These are phyloP conservation scores for Sporothrix variecibatus DNA, from an alignment of 2,329 filamentous ascomycete genomes.

Conservation along the genomic window DNA sequence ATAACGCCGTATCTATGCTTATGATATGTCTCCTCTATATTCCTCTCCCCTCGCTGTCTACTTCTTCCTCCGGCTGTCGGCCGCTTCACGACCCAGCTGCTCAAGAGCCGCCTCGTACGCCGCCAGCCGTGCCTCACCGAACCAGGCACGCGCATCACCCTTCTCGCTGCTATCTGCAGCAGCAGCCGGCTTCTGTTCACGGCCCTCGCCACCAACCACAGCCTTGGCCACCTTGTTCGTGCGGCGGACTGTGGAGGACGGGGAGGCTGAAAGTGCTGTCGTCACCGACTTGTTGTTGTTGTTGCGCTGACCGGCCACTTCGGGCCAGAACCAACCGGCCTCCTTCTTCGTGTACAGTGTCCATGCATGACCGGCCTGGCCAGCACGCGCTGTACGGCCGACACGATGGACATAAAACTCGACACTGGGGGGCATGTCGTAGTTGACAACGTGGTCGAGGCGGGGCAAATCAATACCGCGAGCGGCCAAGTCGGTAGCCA, in stretches of 20 bases:
- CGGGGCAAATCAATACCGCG: constrained; percentile 82
- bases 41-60: background rate
- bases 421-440: constrained; percentile 81
- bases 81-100: constrained; percentile 63
- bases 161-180: constrained; percentile 28
- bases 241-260: constrained; percentile 43
- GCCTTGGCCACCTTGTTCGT: constrained; percentile 51
- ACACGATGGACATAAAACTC: constrained; percentile 89
- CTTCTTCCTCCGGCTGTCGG: constrained; percentile 35
- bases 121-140: constrained; percentile 49
- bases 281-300: background rate
- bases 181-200: constrained; percentile 25
- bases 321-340: constrained; percentile 88
- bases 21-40: background rate
- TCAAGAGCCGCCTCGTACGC: constrained; percentile 60
- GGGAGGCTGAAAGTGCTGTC: background rate
- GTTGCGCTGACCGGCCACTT: constrained; percentile 64
- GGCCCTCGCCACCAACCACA: constrained; percentile 37
- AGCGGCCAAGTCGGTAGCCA: constrained; percentile 91
- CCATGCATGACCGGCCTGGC: constrained; percentile 75
- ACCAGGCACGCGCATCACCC: constrained; percentile 42
- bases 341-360: constrained; percentile 81
- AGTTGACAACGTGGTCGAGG: constrained; percentile 87
- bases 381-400: constrained; percentile 84
- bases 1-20: constrained; percentile 1